Evolutionary conservation across 2,329 filamentous ascomycete genomes (phyloP).

Genomic region (Aspergillus piperis): DNA sequence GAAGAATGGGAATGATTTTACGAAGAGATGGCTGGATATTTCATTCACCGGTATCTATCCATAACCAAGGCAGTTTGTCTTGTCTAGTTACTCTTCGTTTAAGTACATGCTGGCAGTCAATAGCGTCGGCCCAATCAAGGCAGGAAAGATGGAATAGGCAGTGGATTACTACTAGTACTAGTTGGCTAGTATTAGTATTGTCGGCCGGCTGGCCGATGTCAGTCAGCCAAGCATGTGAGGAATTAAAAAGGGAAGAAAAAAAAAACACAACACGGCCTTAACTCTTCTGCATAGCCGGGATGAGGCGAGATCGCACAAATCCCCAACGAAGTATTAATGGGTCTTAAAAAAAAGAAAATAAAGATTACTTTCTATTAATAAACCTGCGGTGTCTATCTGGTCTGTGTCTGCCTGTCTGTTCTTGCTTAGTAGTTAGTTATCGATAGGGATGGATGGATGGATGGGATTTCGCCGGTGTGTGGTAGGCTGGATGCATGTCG

Average conservation of each 20-base stretch:
- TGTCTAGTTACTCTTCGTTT: not conserved
- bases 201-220: constrained; percentile 1
- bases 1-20: too few species aligned
- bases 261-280: not conserved
- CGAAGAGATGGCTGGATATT: too few species aligned
- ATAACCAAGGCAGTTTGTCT: not conserved
- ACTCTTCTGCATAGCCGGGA: not conserved
- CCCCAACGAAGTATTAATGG: not conserved
- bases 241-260: too few species aligned
- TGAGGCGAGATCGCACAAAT: constrained; percentile 2
- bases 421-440: not conserved
- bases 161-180: not conserved
- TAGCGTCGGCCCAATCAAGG: constrained; percentile 7
- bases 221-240: not conserved
- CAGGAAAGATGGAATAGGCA: not conserved
- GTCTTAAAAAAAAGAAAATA: not conserved
- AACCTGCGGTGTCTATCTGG: constrained; percentile 4
- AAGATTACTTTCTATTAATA: constrained; percentile 3
- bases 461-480: not conserved
- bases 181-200: too few species aligned
- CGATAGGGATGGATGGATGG: not conserved
- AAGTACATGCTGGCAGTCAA: not conserved
- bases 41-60: too few species aligned
- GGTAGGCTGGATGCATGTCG: not conserved
- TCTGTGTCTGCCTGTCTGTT: too few species aligned